Conservation (phyloP, 2,329 filamentous ascomycete genomes). For the Cyanodermella asteris region DNA sequence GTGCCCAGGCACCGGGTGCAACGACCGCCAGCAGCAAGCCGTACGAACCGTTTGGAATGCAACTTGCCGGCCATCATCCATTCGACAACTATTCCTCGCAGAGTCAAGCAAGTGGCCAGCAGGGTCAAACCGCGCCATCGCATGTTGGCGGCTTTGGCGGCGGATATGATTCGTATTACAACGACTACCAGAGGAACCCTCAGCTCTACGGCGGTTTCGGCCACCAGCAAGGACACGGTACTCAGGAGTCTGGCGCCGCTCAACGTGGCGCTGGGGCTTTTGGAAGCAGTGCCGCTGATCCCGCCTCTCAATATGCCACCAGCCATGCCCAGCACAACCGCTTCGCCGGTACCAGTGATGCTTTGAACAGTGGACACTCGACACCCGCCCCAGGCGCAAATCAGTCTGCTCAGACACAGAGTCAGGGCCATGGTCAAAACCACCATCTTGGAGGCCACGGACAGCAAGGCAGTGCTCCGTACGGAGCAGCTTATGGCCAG, state of each 20-base stretch:
- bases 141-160: slow-evolving; percentile 45
- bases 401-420: slow-evolving; percentile 24
- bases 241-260: slow-evolving; percentile 49
- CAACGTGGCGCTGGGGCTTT: slow-evolving; percentile 66
- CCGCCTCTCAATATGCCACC: slow-evolving; percentile 34
- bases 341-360: slow-evolving; percentile 43
- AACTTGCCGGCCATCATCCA: slow-evolving; percentile 30
- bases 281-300: slow-evolving; percentile 36
- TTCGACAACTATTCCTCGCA: slow-evolving; percentile 18
- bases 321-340: slow-evolving; percentile 45
- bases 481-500: slow-evolving; percentile 37
- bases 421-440: slow-evolving; percentile 24
- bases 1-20: no score
- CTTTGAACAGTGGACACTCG: slow-evolving; percentile 69
- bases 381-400: slow-evolving; percentile 59
- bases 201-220: slow-evolving; percentile 29
- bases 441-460: slow-evolving; percentile 34
- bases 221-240: slow-evolving; percentile 33
- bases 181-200: slow-evolving; percentile 44
- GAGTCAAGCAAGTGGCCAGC: slow-evolving; percentile 37
- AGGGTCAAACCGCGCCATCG: slow-evolving; percentile 36
- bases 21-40: no score
- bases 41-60: slow-evolving; percentile 71
- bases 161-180: slow-evolving; percentile 49
- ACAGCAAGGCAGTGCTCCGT: no score